Evolutionary conservation across 2,329 filamentous ascomycete genomes (phyloP).

Genomic region (Whalleya microplaca): DNA sequence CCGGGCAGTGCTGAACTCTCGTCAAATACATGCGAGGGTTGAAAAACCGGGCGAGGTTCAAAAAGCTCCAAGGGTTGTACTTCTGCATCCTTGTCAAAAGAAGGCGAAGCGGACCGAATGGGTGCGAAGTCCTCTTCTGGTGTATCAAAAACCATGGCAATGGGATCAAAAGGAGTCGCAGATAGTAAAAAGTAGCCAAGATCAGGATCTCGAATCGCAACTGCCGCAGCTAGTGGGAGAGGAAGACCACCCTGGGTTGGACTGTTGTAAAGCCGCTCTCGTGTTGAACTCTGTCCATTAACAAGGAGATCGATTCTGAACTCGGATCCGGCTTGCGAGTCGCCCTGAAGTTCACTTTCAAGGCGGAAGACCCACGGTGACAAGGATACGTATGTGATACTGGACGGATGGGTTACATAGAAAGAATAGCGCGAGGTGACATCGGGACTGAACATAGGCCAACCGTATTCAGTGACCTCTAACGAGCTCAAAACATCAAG

Average conservation of each 20-base stretch:
- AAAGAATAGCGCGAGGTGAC: constrained; percentile 66
- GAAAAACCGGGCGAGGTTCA: constrained; percentile 69
- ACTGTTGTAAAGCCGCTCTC: constrained; percentile 62
- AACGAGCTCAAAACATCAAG: constrained; percentile 60
- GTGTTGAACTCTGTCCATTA: constrained; percentile 58
- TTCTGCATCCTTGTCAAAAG: constrained; percentile 47
- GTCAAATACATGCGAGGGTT: constrained; percentile 64
- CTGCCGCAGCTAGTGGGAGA: constrained; percentile 56
- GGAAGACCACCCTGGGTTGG: constrained; percentile 47
- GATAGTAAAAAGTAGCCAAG: constrained; percentile 67
- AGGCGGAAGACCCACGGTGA: constrained; percentile 67
- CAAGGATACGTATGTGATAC: constrained; percentile 63
- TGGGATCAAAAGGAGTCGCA: constrained; percentile 59
- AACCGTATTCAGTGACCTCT: constrained; percentile 60
- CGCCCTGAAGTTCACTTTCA: constrained; percentile 61
- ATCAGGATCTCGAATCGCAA: constrained; percentile 62
- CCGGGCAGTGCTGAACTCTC: constrained; percentile 58
- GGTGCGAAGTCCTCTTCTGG: constrained; percentile 56
- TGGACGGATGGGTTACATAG: constrained; percentile 63
- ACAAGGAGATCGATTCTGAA: constrained; percentile 65
- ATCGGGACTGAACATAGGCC: constrained; percentile 67
- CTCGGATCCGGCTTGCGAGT: constrained; percentile 61
- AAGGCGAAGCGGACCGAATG: constrained; percentile 48
- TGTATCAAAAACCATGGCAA: constrained; percentile 62
- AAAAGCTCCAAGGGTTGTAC: constrained; percentile 56